Percentiles rank a stretch among this genome's conserved stretches.
Conservation (phyloP, 2,329 filamentous ascomycete species). For the Talaromyces funiculosus region DNA sequence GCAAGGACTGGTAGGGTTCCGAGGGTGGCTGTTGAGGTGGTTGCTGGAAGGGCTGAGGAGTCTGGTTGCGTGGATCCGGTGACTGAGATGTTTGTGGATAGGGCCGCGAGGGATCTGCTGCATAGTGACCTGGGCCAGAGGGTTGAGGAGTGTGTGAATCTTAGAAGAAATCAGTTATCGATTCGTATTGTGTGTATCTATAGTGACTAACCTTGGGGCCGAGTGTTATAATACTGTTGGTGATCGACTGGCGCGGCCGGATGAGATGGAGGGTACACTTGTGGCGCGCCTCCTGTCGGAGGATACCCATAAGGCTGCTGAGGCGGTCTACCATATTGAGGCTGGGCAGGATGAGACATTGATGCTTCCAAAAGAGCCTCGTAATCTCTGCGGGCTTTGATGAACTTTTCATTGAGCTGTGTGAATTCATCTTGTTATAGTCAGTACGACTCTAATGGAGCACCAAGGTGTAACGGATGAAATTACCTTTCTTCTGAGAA, state of each 20-base stretch:
- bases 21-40: conserved; percentile 22
- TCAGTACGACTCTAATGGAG: not conserved
- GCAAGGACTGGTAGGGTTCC: conserved; percentile 38
- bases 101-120: conserved; percentile 49
- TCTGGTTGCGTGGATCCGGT: conserved; percentile 35
- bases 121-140: conserved; percentile 56
- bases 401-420: conserved; percentile 97
- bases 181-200: not conserved
- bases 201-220: conserved; percentile 31
- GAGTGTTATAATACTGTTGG: conserved; percentile 63
- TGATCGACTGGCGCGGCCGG: conserved; percentile 50
- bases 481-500: conserved; percentile 89
- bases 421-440: conserved; percentile 78
- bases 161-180: conserved; percentile 9
- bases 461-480: not conserved
- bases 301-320: conserved; percentile 34
- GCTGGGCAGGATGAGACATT: conserved; percentile 87
- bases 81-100: conserved; percentile 38
- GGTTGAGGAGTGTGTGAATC: conserved; percentile 37
- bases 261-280: conserved; percentile 36
- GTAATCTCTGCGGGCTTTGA: conserved; percentile 95
- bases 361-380: conserved; percentile 92
- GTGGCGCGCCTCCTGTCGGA: conserved; percentile 18
- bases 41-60: conserved; percentile 37
- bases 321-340: conserved; percentile 62